A percentile compares a stretch with the other conserved stretches of the same genome.
These are phyloP conservation scores for Colletotrichum sp. DNA, from an alignment of 2,329 filamentous ascomycete genomes.

Conservation along the genomic window DNA sequence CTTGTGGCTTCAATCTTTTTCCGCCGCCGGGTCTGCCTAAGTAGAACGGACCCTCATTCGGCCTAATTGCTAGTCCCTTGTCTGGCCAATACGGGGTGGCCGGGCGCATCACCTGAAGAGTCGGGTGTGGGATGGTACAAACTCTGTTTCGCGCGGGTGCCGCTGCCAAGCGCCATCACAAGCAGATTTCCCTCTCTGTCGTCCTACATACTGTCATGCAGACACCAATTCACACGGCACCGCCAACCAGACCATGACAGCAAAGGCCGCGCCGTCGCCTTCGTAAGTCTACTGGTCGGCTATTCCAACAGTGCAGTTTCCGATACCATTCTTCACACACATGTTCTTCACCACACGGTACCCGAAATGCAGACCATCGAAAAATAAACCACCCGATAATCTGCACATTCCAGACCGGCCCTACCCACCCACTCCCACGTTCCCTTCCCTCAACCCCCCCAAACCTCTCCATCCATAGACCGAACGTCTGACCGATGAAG, in stretches of 20 bases:
- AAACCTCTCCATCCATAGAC: neutral
- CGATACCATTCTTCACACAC: neutral
- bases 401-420: neutral
- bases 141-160: constrained; percentile 21
- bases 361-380: neutral
- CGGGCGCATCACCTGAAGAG: constrained; percentile 10
- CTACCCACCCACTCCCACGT: neutral
- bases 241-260: constrained; percentile 7
- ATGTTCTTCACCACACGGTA: neutral
- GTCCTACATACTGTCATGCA: constrained; percentile 9
- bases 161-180: constrained; percentile 20
- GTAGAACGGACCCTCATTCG: neutral
- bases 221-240: neutral
- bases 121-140: constrained; percentile 7
- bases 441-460: neutral
- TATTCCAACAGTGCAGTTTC: neutral
- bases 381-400: neutral
- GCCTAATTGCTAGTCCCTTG: neutral
- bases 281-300: neutral
- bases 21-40: neutral
- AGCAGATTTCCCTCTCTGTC: constrained; percentile 14
- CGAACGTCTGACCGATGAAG: constrained; percentile 14
- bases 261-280: neutral
- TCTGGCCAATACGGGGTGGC: constrained; percentile 3
- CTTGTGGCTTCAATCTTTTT: neutral